Percentiles rank a stretch among this genome's conserved stretches.
phyloP scores from a whole-genome alignment of 2,329 filamentous ascomycete genomes.

The Coleophoma eucalyptorum region DNA sequence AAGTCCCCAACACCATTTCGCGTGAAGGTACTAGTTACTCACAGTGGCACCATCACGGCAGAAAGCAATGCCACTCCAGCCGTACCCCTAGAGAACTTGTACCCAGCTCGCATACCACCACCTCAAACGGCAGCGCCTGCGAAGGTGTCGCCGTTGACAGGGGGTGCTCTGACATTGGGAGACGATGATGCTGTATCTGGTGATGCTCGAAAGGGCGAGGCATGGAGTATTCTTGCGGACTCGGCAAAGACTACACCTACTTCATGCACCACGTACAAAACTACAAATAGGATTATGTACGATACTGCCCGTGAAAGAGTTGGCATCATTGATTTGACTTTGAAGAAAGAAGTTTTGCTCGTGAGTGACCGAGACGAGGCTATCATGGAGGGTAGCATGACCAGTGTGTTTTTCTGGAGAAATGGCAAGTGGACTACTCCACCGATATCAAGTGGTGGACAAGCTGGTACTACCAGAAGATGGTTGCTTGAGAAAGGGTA shows the following conservation, averaged over 20 bases:
- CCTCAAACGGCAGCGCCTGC: constrained; percentile 27
- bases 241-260: constrained; percentile 42
- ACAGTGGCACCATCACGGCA: constrained; percentile 42
- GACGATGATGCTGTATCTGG: constrained; percentile 15
- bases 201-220: constrained; percentile 14
- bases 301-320: constrained; percentile 62
- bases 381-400: constrained; percentile 83
- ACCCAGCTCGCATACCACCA: constrained; percentile 50
- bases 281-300: constrained; percentile 71
- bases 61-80: constrained; percentile 33
- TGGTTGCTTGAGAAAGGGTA: constrained; percentile 73
- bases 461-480: constrained; percentile 75
- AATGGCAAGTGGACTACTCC: constrained; percentile 77
- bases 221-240: constrained; percentile 51
- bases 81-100: constrained; percentile 47
- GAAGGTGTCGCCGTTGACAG: constrained; percentile 22
- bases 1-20: constrained; percentile 35
- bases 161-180: constrained; percentile 20
- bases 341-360: constrained; percentile 70
- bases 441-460: constrained; percentile 70
- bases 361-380: constrained; percentile 55
- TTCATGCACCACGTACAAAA: constrained; percentile 83
- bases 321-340: constrained; percentile 41
- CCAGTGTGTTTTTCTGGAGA: constrained; percentile 78
- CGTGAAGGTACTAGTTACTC: constrained; percentile 51